These are phyloP conservation scores for Cystobasidium tubakii DNA, from an alignment of 768 basidiomycete species.

Conservation along the genomic window DNA sequence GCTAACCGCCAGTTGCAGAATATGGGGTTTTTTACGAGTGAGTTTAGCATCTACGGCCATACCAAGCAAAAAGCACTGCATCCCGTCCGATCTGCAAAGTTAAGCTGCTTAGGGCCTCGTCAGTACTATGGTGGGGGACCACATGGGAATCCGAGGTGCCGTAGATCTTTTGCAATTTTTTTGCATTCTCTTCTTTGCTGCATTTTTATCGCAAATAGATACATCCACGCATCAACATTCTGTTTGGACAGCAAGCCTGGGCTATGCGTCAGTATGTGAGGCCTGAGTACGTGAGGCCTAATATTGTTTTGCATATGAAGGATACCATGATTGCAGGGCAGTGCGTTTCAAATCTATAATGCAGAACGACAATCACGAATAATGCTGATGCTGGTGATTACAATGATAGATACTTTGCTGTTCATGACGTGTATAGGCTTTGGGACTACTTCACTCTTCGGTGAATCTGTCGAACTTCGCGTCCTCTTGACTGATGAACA, in stretches of 20 bases:
- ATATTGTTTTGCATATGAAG: too few relatives aligned
- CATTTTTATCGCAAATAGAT: too few relatives aligned
- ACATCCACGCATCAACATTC: too few relatives aligned
- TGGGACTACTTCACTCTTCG: too few relatives aligned
- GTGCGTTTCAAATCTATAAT: neutral
- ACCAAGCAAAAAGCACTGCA: slow-evolving; percentile 7
- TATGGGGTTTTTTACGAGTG: too few relatives aligned
- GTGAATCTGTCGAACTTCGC: too few relatives aligned
- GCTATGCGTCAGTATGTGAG: too few relatives aligned
- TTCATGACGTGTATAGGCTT: neutral
- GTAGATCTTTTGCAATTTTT: too few relatives aligned
- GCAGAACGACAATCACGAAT: neutral
- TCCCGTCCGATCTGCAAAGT: slow-evolving; percentile 7
- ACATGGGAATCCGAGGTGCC: neutral
- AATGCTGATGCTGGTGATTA: neutral
- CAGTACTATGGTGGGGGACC: slow-evolving; percentile 2
- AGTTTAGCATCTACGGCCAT: neutral
- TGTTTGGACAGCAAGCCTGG: too few relatives aligned
- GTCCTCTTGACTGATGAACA: neutral
- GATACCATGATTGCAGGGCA: neutral
- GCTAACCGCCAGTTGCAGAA: too few relatives aligned
- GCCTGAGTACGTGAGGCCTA: too few relatives aligned
- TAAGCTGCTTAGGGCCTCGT: slow-evolving; percentile 7
- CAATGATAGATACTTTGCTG: neutral
- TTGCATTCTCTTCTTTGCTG: too few relatives aligned